Evolutionary conservation across 805 yeast genomes (phyloP), one percentile per base, ranked within the genome.

Genomic region (Zygosaccharomyces bisporus): DNA sequence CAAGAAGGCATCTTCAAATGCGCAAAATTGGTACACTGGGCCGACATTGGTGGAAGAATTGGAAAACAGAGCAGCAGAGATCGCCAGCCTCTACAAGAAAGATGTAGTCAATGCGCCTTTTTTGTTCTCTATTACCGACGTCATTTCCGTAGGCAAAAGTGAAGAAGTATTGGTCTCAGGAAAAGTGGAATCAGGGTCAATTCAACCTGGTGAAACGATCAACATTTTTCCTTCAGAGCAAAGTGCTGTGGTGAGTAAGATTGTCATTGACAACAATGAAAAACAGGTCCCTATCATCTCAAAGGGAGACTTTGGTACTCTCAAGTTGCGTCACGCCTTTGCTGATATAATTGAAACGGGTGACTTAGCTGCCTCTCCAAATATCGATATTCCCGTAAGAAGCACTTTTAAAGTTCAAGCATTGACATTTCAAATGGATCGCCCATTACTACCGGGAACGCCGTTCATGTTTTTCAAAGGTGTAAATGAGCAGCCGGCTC

Each of bases 361-460:
- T 31, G 96, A 89, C 53, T 72, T 90, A 32, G 71, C 79, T 3
- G 76, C 81, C 29, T 63, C 74, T 35, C 60, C 72, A 1, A 74
- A 72, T 36, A 68, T 71, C 19, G 68, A 72, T 4, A 69, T 79
- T 18, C 72, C 67, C 14, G 66, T 81, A 14, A 70, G 72, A 2
- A 72, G 71, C 39, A 71, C 68, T 40, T 74, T 79, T 50, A 64
- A 65, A n/a, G 78, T 84, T 35, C 76, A 80, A 43, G 60, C 87
- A 34, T 68, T 74, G 32, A 69, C 83, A 4, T 91, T 91, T 53
- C 83, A 83, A 45, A 66, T 77, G 53, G 73, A 72, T 27, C 73
- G 86, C 51, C 96, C 96, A 0, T 64, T 89, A 36, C 67, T 89
- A 32, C 80, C 83, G 10, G 96, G 97, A 6, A 74, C 95, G 0